Evolutionary conservation across 78 protist genomes (phyloP).

Genomic region (Protostelium mycophagum): DNA sequence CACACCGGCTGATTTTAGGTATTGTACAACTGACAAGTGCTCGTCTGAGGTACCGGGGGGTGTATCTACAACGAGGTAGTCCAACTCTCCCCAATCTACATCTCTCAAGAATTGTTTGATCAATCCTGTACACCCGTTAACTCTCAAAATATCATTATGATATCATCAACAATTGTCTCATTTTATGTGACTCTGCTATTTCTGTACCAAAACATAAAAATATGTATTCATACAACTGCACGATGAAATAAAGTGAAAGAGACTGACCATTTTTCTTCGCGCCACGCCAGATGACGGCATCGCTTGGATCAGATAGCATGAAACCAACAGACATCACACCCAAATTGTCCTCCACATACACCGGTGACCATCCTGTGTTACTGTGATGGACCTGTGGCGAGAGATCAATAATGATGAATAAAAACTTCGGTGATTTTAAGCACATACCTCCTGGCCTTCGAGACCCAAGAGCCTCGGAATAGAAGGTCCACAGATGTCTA

Average conservation of each 20-base stretch:
- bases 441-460: constrained; percentile 48
- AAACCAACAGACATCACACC: constrained; percentile 95
- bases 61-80: constrained; percentile 95
- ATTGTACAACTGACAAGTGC: constrained; percentile 90
- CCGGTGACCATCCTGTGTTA: constrained; percentile 92
- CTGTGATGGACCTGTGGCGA: constrained; percentile 66
- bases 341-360: constrained; percentile 83
- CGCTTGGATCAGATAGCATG: constrained; percentile 77
- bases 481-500: constrained; percentile 98
- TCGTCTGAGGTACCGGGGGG: constrained; percentile 99
- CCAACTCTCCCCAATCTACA: constrained; percentile 96
- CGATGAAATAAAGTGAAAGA: not conserved
- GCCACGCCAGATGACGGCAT: constrained; percentile 99
- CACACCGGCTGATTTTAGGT: constrained; percentile 39
- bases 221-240: not conserved
- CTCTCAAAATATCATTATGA: too few relatives aligned
- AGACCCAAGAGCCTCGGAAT: constrained; percentile 89
- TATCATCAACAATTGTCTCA: not conserved
- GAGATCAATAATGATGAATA: not conserved
- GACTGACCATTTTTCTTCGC: constrained; percentile 90
- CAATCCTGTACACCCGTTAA: constrained; percentile 58
- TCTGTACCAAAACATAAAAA: not conserved
- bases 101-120: constrained; percentile 96
- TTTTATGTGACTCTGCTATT: not conserved
- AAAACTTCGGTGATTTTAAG: not conserved